Conservation (phyloP, 805 yeast genomes). For the Pichia nanzhaoensis region DNA sequence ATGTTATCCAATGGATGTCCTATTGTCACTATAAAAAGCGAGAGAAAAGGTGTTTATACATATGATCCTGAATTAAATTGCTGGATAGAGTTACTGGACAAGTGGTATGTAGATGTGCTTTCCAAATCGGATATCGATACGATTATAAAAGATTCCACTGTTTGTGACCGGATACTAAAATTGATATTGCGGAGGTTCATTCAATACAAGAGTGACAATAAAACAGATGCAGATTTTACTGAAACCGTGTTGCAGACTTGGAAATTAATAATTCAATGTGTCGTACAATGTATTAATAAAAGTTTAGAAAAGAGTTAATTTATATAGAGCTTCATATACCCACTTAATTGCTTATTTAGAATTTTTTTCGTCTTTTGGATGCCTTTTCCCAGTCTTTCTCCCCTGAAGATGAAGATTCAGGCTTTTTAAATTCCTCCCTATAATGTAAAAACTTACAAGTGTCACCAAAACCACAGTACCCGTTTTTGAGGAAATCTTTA, state of each 20-base stretch:
- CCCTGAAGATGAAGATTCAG: conserved; percentile 25
- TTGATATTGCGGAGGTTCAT: background rate
- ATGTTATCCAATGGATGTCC: conserved; percentile 36
- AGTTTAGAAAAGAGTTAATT: conserved; percentile 6
- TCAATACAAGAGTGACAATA: background rate
- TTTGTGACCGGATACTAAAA: conserved; percentile 3
- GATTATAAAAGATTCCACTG: background rate
- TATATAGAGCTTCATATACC: background rate
- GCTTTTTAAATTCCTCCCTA: conserved; percentile 67
- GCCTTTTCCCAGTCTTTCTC: conserved; percentile 11
- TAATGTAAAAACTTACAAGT: conserved; percentile 91
- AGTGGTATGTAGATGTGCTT: conserved; percentile 20
- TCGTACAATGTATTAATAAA: conserved; percentile 7
- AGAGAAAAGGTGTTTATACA: conserved; percentile 31
- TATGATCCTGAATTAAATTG: conserved; percentile 36
- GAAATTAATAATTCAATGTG: conserved; percentile 5
- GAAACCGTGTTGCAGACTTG: conserved; percentile 1
- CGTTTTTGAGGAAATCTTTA: conserved; percentile 84
- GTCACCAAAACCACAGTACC: conserved; percentile 96
- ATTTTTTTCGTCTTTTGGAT: conserved; percentile 21
- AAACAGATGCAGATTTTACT: too few species aligned
- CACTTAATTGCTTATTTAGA: conserved; percentile 8
- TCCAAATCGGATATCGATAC: background rate
- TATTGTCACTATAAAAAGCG: conserved; percentile 33
- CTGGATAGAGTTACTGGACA: conserved; percentile 46